Conservation (phyloP, 2,329 filamentous ascomycete species). For the Neofusicoccum cordaticola region DNA sequence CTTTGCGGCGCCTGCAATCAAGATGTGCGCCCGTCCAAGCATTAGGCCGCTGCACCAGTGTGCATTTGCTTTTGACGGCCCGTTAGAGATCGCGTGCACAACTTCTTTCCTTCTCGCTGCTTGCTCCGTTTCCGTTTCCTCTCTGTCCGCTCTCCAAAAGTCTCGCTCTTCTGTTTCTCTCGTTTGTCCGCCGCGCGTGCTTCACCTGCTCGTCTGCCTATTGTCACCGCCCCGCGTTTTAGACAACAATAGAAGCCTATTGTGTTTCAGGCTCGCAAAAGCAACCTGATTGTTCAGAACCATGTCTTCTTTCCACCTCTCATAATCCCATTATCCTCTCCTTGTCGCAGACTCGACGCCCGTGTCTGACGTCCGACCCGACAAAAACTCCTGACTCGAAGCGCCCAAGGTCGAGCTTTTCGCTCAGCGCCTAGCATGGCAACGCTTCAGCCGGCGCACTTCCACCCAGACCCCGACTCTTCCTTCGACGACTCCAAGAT, state of each 20-base stretch:
- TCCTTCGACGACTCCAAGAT: conserved; percentile 11
- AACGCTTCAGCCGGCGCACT: conserved; percentile 16
- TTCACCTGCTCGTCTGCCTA: background rate
- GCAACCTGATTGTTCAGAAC: background rate
- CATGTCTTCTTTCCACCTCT: conserved; percentile 11
- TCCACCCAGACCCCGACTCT: conserved; percentile 22
- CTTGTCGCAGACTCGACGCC: conserved; percentile 4
- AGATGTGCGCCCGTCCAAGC: background rate
- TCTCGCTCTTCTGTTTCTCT: conserved; percentile 23
- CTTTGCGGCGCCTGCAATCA: conserved; percentile 10
- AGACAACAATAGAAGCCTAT: conserved; percentile 14
- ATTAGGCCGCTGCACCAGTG: background rate
- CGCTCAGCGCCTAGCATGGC: conserved; percentile 21
- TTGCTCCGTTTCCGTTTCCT: conserved; percentile 21
- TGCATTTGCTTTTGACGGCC: background rate
- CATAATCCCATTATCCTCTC: background rate
- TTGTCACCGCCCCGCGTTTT: background rate
- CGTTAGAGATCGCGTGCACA: background rate
- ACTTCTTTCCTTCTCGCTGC: conserved; percentile 2
- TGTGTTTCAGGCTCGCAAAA: conserved; percentile 9
- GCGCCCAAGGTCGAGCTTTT: background rate
- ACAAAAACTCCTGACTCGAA: conserved; percentile 4
- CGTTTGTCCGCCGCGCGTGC: conserved; percentile 11
- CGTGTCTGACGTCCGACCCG: background rate
- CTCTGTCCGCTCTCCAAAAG: conserved; percentile 5